phyloP scores from a whole-genome alignment of 2,329 filamentous ascomycete genomes.

The Clarireedia paspali region DNA sequence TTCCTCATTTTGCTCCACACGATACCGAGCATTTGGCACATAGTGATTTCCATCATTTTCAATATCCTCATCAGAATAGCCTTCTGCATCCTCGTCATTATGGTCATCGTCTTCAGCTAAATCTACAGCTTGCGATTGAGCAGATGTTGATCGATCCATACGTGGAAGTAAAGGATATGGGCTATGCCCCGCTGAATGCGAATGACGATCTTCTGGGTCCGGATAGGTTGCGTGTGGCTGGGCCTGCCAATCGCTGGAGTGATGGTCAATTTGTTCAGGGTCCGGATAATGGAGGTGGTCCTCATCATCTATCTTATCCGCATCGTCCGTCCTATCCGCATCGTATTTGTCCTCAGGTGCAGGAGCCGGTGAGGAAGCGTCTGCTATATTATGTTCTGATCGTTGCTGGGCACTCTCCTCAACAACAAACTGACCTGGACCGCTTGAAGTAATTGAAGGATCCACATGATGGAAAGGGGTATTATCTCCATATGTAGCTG shows the following conservation, averaged over 20 bases:
- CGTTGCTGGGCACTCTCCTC: not conserved
- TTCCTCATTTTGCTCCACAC: not conserved
- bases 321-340: not conserved
- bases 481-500: not conserved
- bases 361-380: not conserved
- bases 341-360: not conserved
- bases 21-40: not conserved
- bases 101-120: conserved; percentile 21
- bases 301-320: not conserved
- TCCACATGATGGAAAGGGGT: not conserved
- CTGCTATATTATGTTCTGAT: not conserved
- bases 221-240: conserved; percentile 16
- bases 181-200: not conserved
- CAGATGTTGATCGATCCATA: conserved; percentile 21
- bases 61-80: conserved; percentile 7
- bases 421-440: not conserved
- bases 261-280: conserved; percentile 6
- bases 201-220: conserved; percentile 6
- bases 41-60: conserved; percentile 22
- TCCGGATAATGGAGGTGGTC: conserved; percentile 6
- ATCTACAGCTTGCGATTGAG: conserved; percentile 20
- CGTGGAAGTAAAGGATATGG: conserved; percentile 4
- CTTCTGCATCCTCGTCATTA: conserved; percentile 9
- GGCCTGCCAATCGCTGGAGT: not conserved
- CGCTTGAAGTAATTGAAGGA: not conserved